phyloP scores from a whole-genome alignment of 2,329 filamentous ascomycete species.

The Arthrinium puccinioides region DNA sequence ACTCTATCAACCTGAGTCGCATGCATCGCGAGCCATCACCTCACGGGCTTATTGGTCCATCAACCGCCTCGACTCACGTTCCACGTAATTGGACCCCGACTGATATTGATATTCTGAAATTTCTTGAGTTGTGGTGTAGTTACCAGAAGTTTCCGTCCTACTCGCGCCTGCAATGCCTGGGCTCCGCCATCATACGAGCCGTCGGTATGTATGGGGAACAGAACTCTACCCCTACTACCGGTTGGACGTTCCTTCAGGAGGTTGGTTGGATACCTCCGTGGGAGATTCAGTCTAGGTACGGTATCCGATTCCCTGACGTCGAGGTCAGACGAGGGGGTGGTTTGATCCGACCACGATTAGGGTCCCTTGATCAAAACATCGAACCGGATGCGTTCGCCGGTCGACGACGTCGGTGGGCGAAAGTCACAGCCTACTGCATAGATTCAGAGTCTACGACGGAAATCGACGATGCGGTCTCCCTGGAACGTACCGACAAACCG shows the following conservation, averaged over 20 bases:
- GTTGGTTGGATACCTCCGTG: constrained; percentile 64
- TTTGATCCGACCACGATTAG: constrained; percentile 28
- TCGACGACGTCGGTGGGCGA: constrained; percentile 51
- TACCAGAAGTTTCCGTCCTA: constrained; percentile 43
- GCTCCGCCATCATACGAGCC: constrained; percentile 56
- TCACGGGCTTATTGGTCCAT: constrained; percentile 40
- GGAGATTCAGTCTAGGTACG: constrained; percentile 61
- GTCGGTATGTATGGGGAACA: constrained; percentile 51
- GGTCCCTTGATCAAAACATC: constrained; percentile 23
- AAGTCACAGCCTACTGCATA: constrained; percentile 63
- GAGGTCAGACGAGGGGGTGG: constrained; percentile 34
- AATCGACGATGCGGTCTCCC: constrained; percentile 73
- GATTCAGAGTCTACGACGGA: constrained; percentile 60
- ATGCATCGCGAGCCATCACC: constrained; percentile 38
- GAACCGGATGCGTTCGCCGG: constrained; percentile 37
- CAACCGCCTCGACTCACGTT: constrained; percentile 4
- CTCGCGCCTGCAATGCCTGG: constrained; percentile 52
- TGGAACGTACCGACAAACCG: constrained; percentile 48
- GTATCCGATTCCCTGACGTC: constrained; percentile 44
- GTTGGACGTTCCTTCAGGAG: constrained; percentile 68
- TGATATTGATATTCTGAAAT: constrained; percentile 54
- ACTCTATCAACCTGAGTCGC: constrained; percentile 45
- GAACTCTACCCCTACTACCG: constrained; percentile 35
- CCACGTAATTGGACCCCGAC: constrained; percentile 34
- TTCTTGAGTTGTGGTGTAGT: constrained; percentile 62